Evolutionary conservation across 2,329 filamentous ascomycete genomes (phyloP), one percentile per base, ranked within the genome.

Genomic region (Chalaropsis thielavioides): DNA sequence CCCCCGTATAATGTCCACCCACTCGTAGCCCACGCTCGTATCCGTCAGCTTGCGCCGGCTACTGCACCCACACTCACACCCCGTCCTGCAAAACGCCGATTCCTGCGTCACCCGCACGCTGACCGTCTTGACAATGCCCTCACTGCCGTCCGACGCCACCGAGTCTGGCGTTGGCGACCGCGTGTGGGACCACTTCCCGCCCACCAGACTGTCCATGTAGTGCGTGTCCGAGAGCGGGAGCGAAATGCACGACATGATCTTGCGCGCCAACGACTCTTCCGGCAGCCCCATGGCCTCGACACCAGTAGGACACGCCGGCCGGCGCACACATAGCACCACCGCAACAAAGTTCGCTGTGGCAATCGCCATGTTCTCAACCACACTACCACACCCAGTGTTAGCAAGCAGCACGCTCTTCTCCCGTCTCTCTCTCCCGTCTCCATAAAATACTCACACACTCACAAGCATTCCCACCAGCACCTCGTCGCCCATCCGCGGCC

Each of bases 361-460:
- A 31, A 76, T 73, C 65, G 72, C 71, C n/a, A 75, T 60, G 69
- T 75, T 77, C 64, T 75, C 72, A 62, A 75, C 72, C 11, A 76
- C 69, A 5, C 73, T 74, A 54, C 1, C 11, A 41, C 11, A 17
- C n/a, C 17, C 6, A 2, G 19, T 10, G 7, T 41, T n/a, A 54
- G 44, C 19, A 61, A 61, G 49, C 35, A n/a, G 15, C 11, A 17
- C 15, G 24, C 5, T 1, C 61, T 4, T 17, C 56, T 27, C 17
- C 22, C n/a, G n/a, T 31, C 51, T 56, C 27, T 17, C 22, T 56
- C n/a, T 31, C 27, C 31, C 11, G 15, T 8, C 22, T n/a, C 27
- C 22, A 15, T 6, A 10, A 17, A 8, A 4, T 4, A 67, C 71
- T 66, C 69, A 74, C 71, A 74, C 70, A 15, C 72, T 71, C 41